These are phyloP conservation scores for Xylaria sp. DNA, from an alignment of 2,329 filamentous ascomycete species.

Conservation along the genomic window DNA sequence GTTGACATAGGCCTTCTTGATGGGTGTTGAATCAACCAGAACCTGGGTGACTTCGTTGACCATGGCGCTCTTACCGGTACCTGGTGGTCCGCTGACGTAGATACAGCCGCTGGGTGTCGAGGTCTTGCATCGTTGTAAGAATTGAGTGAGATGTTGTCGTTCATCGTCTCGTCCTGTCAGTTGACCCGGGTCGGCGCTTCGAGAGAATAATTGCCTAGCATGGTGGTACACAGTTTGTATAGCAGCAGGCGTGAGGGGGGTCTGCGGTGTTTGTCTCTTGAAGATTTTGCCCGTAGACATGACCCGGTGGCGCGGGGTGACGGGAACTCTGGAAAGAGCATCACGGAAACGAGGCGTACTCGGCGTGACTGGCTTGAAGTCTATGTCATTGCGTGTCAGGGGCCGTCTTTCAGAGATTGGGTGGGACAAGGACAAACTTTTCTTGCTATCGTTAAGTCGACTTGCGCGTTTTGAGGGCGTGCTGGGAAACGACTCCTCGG, in stretches of 20 bases:
- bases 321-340: conserved; percentile 75
- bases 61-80: conserved; percentile 96
- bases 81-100: conserved; percentile 94
- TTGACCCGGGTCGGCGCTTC: conserved; percentile 78
- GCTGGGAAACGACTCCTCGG: conserved; percentile 48
- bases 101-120: conserved; percentile 79
- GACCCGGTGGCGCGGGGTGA: conserved; percentile 86
- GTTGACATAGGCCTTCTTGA: conserved; percentile 86
- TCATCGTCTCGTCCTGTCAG: conserved; percentile 82
- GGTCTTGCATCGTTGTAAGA: conserved; percentile 73
- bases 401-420: background rate
- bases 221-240: conserved; percentile 84
- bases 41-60: conserved; percentile 80
- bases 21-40: conserved; percentile 60
- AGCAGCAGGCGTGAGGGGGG: conserved; percentile 75
- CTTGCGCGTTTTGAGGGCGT: conserved; percentile 41
- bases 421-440: conserved; percentile 32
- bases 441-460: conserved; percentile 34
- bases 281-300: conserved; percentile 79
- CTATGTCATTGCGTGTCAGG: conserved; percentile 33
- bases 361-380: conserved; percentile 70
- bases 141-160: conserved; percentile 72
- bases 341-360: conserved; percentile 83
- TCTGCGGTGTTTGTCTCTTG: conserved; percentile 82
- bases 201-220: conserved; percentile 87